These are phyloP conservation scores for Botrytis paeoniae DNA, from an alignment of 2,329 filamentous ascomycete species.

Conservation along the genomic window DNA sequence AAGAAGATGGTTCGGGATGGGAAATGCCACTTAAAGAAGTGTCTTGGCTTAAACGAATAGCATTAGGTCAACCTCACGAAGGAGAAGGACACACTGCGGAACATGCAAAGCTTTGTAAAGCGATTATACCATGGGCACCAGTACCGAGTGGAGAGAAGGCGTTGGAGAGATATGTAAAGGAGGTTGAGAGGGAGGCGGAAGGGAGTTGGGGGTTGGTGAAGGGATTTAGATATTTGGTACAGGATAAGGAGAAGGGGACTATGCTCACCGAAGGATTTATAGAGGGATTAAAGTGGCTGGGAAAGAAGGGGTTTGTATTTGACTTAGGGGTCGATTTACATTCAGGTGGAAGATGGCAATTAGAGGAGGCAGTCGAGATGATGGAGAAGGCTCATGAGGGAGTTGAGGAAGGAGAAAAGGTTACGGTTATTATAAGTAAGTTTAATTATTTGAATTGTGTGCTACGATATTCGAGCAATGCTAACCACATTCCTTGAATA, in stretches of 20 bases:
- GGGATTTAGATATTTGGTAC: slow-evolving; percentile 80
- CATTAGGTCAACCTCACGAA: slow-evolving; percentile 53
- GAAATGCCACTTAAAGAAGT: slow-evolving; percentile 69
- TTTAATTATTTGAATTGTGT: not conserved
- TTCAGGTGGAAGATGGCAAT: slow-evolving; percentile 69
- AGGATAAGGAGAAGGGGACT: slow-evolving; percentile 67
- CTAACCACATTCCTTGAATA: slow-evolving; percentile 38
- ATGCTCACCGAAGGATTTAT: slow-evolving; percentile 64
- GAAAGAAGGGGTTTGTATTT: slow-evolving; percentile 63
- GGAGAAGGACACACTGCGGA: slow-evolving; percentile 56
- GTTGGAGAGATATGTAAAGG: slow-evolving; percentile 62
- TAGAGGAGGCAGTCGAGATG: slow-evolving; percentile 69
- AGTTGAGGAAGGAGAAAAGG: slow-evolving; percentile 56
- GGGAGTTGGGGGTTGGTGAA: slow-evolving; percentile 62
- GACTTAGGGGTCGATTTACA: slow-evolving; percentile 83
- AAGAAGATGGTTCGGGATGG: slow-evolving; percentile 56
- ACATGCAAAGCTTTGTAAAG: slow-evolving; percentile 59
- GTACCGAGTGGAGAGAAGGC: slow-evolving; percentile 60
- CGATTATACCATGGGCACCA: slow-evolving; percentile 83
- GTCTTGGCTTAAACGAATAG: slow-evolving; percentile 63
- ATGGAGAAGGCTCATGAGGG: slow-evolving; percentile 63
- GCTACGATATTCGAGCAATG: not conserved
- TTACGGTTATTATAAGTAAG: slow-evolving; percentile 38
- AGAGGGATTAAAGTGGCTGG: slow-evolving; percentile 62
- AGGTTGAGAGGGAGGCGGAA: slow-evolving; percentile 60